A percentile compares a stretch with the other conserved stretches of the same genome.
These are phyloP conservation scores for Panicum hallii DNA, from an alignment of 202 grass and related monocot species.

Conservation along the genomic window DNA sequence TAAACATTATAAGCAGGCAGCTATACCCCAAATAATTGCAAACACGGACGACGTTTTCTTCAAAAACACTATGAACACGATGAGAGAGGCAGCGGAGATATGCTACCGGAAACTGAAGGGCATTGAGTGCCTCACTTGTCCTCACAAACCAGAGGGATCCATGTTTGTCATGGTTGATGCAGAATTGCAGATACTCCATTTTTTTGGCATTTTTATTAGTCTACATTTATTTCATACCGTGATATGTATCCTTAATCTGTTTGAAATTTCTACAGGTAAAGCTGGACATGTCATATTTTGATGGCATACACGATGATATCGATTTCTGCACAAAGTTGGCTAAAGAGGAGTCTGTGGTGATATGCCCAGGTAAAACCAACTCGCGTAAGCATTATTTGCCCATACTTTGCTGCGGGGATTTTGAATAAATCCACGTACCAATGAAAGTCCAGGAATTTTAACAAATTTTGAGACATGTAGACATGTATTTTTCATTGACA, in stretches of 20 bases:
- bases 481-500: background rate
- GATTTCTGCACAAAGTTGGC: slow-evolving; percentile 57
- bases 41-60: slow-evolving; percentile 68
- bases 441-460: background rate
- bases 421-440: background rate
- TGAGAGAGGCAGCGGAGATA: slow-evolving; percentile 53
- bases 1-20: slow-evolving; percentile 39
- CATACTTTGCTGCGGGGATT: too few species aligned
- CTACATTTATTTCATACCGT: too few species aligned
- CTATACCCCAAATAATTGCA: slow-evolving; percentile 58
- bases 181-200: too few species aligned
- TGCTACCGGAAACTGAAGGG: slow-evolving; percentile 53
- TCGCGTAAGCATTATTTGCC: background rate
- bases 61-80: slow-evolving; percentile 25
- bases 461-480: background rate
- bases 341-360: slow-evolving; percentile 50
- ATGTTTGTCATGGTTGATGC: slow-evolving; percentile 73
- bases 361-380: slow-evolving; percentile 52
- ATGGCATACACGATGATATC: slow-evolving; percentile 47
- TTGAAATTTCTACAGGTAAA: slow-evolving; percentile 31
- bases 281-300: slow-evolving; percentile 44
- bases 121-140: slow-evolving; percentile 61
- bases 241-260: background rate
- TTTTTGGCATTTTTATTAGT: too few species aligned
- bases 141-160: slow-evolving; percentile 63